Conservation (phyloP, 2,329 filamentous ascomycete genomes). For the Cryphonectria nitschkei region DNA sequence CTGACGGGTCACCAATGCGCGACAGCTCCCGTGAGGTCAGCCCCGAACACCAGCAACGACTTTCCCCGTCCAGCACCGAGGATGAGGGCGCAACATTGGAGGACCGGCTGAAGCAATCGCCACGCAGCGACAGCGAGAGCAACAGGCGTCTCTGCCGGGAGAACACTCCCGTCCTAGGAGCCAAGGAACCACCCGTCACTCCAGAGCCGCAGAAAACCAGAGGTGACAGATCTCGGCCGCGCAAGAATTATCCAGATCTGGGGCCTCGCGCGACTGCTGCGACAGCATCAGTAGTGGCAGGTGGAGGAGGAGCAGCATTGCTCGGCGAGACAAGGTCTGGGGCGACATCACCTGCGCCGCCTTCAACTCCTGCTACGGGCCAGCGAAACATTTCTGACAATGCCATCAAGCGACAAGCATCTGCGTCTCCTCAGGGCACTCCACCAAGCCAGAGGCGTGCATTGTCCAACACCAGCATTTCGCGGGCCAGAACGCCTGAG, state of each 20-base stretch:
- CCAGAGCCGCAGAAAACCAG: constrained; percentile 51
- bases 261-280: constrained; percentile 36
- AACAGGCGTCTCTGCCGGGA: constrained; percentile 24
- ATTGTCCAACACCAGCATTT: constrained; percentile 58
- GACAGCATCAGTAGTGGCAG: constrained; percentile 16
- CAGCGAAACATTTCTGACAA: constrained; percentile 48
- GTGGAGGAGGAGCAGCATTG: constrained; percentile 45
- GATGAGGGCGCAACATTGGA: constrained; percentile 21
- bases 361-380: constrained; percentile 28
- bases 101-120: constrained; percentile 13
- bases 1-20: constrained; percentile 38
- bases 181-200: constrained; percentile 44
- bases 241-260: constrained; percentile 36
- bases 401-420: constrained; percentile 31
- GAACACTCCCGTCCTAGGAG: constrained; percentile 42
- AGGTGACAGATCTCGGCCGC: constrained; percentile 31
- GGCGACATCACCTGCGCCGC: constrained; percentile 37
- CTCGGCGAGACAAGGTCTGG: constrained; percentile 34
- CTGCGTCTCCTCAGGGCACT: constrained; percentile 32
- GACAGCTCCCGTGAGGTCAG: constrained; percentile 30
- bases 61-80: constrained; percentile 24
- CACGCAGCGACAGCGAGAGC: constrained; percentile 16
- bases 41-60: constrained; percentile 16
- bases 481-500: constrained; percentile 57
- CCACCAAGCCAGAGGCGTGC: constrained; percentile 44